Base-by-base conservation (phyloP, 2,329 filamentous ascomycete species). In the Fusarium dlaminii region DNA sequence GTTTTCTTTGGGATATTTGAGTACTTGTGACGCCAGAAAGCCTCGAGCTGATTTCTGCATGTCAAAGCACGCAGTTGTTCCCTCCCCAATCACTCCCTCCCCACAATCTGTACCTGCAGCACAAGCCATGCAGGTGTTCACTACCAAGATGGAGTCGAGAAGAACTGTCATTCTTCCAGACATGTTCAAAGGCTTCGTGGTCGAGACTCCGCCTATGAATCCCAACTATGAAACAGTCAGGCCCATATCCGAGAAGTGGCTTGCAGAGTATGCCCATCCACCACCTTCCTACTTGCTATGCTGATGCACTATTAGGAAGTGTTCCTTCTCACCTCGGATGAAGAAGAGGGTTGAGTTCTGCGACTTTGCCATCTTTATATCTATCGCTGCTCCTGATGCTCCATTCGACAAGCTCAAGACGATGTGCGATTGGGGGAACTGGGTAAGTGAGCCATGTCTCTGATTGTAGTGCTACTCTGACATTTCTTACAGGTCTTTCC, bases 401-500 rank as follows among this genome's bases (percentile, higher is more conserved):
- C 43, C 66, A 2, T 14, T 8, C 8, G 65, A 69, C 3, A 69
- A 46, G 20, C 66, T 69, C 6, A 69, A 69, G 39, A 69, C 66
- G 1, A 64, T 69, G 65, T 69, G 66, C 3, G 66, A 69, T 18
- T 69, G 66, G 66, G 66, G 66, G 5, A 69, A 69, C 15, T 69
- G 66, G 66, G 66, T 69, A 15, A 52, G 66, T 69, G 2, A 18
- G 8, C 10, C 2, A 1, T 15, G 4, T 18, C 10, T 18, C 6
- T 8, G 6, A 5, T 27, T 13, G 2, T 15, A 1, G 14, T 9
- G 10, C 10, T 9, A 5, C 10, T 42, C 64, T 68, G 11, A 69
- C 27, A 11, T n/a, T 2, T 1, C 12, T 13, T 36, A 0, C 5
- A 69, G 66, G 66, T 69, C 1, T 69, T 69, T 13, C 66, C 66